Evolutionary conservation across 2,329 filamentous ascomycete genomes (phyloP).

Genomic region (Boeremia lycopersici): DNA sequence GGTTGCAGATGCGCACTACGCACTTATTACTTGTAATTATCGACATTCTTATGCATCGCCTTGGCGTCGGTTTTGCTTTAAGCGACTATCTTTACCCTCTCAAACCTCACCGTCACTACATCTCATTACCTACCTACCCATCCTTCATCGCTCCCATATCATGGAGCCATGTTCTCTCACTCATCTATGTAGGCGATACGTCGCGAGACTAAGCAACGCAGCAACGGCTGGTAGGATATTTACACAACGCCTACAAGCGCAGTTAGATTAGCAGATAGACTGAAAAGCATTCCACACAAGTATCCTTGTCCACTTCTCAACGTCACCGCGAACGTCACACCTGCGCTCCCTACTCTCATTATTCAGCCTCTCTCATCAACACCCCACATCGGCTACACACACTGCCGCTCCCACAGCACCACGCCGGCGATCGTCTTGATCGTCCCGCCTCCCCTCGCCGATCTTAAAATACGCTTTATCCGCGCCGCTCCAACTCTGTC

Average conservation of each 20-base stretch:
- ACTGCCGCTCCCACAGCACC: no score
- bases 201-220: not conserved
- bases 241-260: slow-evolving; percentile 1
- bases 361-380: no score
- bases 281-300: not conserved
- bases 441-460: no score
- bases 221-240: slow-evolving; percentile 3
- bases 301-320: no score
- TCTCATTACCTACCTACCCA: not conserved
- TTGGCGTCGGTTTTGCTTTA: slow-evolving; percentile 6
- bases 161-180: not conserved
- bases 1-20: slow-evolving; percentile 2
- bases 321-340: no score
- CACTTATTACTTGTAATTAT: slow-evolving; percentile 13
- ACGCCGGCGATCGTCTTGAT: no score
- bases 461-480: no score
- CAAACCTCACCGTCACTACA: not conserved
- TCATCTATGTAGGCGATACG: not conserved
- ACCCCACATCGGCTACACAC: no score
- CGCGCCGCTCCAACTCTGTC: no score
- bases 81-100: not conserved
- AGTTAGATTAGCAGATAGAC: slow-evolving; percentile 6
- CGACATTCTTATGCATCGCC: slow-evolving; percentile 12
- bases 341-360: no score
- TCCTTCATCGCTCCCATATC: not conserved